phyloP scores from a whole-genome alignment of 2,329 filamentous ascomycete genomes.

The Pseudodiploospora longispora region DNA sequence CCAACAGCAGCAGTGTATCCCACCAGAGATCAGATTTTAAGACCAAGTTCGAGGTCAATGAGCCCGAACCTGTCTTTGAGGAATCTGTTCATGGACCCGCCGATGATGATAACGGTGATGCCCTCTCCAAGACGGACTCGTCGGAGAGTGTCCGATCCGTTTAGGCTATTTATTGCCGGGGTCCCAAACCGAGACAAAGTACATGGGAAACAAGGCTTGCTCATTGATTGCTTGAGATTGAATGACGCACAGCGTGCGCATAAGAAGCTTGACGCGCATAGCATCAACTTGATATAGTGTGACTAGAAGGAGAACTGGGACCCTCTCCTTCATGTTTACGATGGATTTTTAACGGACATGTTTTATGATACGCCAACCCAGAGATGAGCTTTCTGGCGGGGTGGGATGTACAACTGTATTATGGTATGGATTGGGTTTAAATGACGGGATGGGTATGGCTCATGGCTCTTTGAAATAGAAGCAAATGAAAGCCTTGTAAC shows the following conservation, averaged over 20 bases:
- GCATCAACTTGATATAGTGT: too few species aligned
- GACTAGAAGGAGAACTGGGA: too few species aligned
- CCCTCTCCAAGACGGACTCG: constrained; percentile 47
- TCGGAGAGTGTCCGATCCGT: constrained; percentile 54
- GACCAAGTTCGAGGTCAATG: constrained; percentile 92
- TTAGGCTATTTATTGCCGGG: constrained; percentile 9
- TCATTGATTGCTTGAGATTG: too few species aligned
- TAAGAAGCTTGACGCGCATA: too few species aligned
- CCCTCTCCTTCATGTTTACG: too few species aligned
- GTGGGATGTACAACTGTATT: constrained; percentile 24
- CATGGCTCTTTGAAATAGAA: constrained; percentile 4
- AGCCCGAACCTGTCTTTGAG: constrained; percentile 86
- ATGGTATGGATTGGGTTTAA: constrained; percentile 12
- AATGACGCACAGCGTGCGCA: too few species aligned
- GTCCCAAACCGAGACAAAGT: too few species aligned
- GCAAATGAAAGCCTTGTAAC: constrained; percentile 10
- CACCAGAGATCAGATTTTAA: constrained; percentile 70
- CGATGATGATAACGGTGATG: constrained; percentile 47
- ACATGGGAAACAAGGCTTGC: too few species aligned
- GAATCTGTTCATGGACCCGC: constrained; percentile 68
- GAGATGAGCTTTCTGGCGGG: constrained; percentile 10
- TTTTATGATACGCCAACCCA: constrained; percentile 8
- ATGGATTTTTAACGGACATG: too few species aligned
- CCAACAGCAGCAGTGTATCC: constrained; percentile 75
- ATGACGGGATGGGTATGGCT: constrained; percentile 8